Conservation (phyloP, 148 eudicot species). For the Cornus controversa region DNA sequence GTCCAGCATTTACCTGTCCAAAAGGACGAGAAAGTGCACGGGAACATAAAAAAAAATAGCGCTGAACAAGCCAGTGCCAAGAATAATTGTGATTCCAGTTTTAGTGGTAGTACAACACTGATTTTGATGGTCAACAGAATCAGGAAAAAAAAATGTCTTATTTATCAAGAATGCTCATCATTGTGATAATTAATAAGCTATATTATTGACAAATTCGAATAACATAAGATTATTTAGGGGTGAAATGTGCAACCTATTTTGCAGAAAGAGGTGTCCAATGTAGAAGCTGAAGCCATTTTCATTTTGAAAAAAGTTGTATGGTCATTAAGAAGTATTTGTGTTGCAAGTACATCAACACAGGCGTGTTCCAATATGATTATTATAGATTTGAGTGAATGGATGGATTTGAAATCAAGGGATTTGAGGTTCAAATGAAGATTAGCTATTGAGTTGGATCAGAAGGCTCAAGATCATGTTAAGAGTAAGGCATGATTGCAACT, state of each 20-base stretch:
- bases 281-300: neutral
- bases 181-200: neutral
- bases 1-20: slow-evolving; percentile 73
- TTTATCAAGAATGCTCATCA: neutral
- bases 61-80: neutral
- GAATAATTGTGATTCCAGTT: neutral
- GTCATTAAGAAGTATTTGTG: neutral
- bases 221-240: neutral
- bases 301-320: neutral
- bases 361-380: too few species aligned
- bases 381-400: too few species aligned
- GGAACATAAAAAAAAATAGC: neutral
- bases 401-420: too few species aligned
- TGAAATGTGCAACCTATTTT: too few species aligned
- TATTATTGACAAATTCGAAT: too few species aligned
- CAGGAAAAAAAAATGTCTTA: neutral
- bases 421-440: too few species aligned
- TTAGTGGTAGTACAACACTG: neutral
- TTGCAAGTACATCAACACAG: too few species aligned
- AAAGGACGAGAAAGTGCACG: neutral
- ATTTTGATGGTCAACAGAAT: neutral
- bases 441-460: too few species aligned
- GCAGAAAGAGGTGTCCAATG: neutral
- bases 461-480: too few species aligned
- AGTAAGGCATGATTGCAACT: too few species aligned